These are phyloP conservation scores for Pseudogymnoascus sp. DNA, from an alignment of 2,329 filamentous ascomycete genomes.

Conservation along the genomic window DNA sequence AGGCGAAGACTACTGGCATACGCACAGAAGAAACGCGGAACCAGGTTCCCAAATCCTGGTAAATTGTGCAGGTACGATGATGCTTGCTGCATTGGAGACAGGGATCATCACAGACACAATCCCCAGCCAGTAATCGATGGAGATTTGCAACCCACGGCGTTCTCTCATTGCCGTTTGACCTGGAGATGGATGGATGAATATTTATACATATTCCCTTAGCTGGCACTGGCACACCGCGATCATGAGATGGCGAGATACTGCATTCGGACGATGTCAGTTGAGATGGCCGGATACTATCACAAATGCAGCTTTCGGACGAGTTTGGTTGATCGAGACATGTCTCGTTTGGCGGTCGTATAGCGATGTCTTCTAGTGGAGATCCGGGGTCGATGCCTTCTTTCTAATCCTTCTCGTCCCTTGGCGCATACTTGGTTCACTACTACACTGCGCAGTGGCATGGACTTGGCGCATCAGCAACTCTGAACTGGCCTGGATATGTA, in stretches of 20 bases:
- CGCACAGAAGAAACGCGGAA: neutral
- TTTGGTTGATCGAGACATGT: neutral
- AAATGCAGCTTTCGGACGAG: neutral
- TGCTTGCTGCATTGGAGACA: neutral
- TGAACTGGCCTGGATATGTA: neutral
- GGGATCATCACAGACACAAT: neutral
- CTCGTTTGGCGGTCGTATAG: neutral
- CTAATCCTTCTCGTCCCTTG: neutral
- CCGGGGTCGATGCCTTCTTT: neutral
- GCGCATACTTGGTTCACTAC: neutral
- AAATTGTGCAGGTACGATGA: neutral
- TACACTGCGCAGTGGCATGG: neutral
- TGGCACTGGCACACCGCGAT: too few species aligned
- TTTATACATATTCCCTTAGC: too few species aligned
- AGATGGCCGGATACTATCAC: neutral
- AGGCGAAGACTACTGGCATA: neutral
- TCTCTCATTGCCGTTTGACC: neutral
- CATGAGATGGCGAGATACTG: too few species aligned
- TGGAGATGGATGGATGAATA: neutral
- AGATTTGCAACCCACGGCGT: neutral
- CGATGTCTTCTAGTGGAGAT: neutral
- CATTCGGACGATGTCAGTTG: too few species aligned
- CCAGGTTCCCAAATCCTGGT: neutral
- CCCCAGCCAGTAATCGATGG: neutral
- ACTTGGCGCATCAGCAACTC: neutral